Percentiles rank a stretch among this genome's conserved stretches.
Conservation (phyloP, 78 protist species). For the Cavenderia fasciculata region DNA sequence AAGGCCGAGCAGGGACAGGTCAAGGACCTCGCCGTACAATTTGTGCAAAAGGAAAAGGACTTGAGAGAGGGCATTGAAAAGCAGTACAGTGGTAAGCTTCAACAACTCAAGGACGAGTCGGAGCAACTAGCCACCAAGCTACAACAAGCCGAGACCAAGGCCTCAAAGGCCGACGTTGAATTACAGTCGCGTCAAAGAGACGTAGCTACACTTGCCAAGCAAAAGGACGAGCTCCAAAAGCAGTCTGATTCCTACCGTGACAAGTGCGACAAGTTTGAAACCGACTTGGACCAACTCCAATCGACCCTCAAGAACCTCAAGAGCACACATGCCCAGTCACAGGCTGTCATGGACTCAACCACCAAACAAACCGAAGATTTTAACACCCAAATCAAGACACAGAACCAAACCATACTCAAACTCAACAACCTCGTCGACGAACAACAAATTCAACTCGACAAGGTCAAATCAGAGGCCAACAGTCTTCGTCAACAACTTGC, state of each 20-base stretch:
- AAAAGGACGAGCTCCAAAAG: conserved; percentile 16
- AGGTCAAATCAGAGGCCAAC: background rate
- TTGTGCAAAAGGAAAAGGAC: conserved; percentile 36
- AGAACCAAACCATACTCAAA: background rate
- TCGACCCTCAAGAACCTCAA: conserved; percentile 11
- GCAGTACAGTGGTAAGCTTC: conserved; percentile 5
- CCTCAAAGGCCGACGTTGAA: conserved; percentile 22
- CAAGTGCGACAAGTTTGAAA: background rate
- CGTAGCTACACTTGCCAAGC: background rate
- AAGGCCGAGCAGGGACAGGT: background rate
- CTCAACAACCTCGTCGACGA: conserved; percentile 11
- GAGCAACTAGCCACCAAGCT: background rate
- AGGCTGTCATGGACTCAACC: background rate
- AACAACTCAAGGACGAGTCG: conserved; percentile 1
- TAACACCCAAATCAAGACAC: background rate
- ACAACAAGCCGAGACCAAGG: background rate
- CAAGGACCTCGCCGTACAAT: conserved; percentile 25
- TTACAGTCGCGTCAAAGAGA: conserved; percentile 5
- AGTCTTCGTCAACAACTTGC: background rate
- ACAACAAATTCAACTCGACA: background rate
- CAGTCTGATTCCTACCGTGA: background rate
- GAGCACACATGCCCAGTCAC: conserved; percentile 32
- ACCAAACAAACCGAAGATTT: conserved; percentile 20
- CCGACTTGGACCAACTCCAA: background rate
- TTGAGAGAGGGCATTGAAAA: conserved; percentile 32